Evolutionary conservation across 176 grass and related monocot species (phyloP).

Genomic region (Themeda triandra): DNA sequence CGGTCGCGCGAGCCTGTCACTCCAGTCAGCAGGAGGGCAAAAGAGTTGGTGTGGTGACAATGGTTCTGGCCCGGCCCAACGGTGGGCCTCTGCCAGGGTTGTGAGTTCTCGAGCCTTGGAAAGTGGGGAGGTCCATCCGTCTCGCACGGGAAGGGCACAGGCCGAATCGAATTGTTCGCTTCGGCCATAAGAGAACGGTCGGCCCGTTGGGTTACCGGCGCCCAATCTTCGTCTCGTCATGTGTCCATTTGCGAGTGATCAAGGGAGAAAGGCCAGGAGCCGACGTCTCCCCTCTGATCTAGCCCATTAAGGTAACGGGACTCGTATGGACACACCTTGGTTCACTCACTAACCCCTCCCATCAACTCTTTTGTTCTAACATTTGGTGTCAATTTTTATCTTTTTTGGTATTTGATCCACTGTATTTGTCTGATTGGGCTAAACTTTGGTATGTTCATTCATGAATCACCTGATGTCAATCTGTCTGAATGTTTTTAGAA

Average conservation of each 20-base stretch:
- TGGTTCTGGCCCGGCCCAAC: not conserved
- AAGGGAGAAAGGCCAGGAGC: too few species aligned
- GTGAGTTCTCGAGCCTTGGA: not conserved
- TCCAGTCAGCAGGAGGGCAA: conserved; percentile 12
- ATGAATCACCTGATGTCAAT: too few species aligned
- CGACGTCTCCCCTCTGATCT: too few species aligned
- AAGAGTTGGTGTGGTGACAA: not conserved
- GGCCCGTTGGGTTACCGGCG: not conserved
- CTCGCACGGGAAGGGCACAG: not conserved
- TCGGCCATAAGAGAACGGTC: not conserved
- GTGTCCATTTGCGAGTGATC: not conserved
- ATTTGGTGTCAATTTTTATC: not conserved
- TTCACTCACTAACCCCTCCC: conserved; percentile 20
- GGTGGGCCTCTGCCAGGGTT: not conserved
- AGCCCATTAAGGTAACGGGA: not conserved
- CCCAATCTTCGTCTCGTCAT: not conserved
- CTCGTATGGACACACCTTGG: conserved; percentile 1
- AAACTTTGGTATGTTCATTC: not conserved
- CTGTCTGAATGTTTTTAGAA: not conserved
- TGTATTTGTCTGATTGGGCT: too few species aligned
- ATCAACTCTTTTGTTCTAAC: conserved; percentile 13
- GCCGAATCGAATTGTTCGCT: not conserved
- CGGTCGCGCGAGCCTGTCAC: conserved; percentile 15
- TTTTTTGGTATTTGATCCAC: too few species aligned
- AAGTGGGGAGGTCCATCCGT: not conserved